Base-by-base conservation (phyloP, 495 filamentous ascomycete genomes). In the Penicillium arizonense region DNA sequence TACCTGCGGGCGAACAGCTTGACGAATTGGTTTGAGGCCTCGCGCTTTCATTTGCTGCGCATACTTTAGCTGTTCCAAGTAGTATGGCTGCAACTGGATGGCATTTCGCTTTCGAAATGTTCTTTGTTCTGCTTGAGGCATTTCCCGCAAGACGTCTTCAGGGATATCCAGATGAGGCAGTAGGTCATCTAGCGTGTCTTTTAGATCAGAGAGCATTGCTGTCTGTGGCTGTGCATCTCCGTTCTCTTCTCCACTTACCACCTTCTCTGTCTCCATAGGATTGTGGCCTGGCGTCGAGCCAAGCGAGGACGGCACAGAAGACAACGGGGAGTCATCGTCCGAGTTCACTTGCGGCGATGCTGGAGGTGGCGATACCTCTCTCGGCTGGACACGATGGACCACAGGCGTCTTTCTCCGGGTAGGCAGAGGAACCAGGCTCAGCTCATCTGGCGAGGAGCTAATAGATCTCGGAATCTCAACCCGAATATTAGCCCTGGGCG, bases 11-110 rank as follows among this genome's bases (percentile, higher is more conserved):
- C 39, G 8, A 18, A 10, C 28, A 30, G 45, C 33, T 9, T 34
- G 45, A 28, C 45, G 33, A 16, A 47, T 36, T 6, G 45, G 33
- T 34, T 81, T 83, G 10, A 89, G 53, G 0, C 86, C 86, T 32
- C 84, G 72, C 4, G 80, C 79, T 48, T 79, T 82, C 59, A 87
- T 74, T 13, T 76, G 72, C 6, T 67, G 78, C 14, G 74, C 73
- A 59, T 88, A 87, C 48, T 81, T 80, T 12, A 77, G 84, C 56
- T 79, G 79, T 60, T 91, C 87, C 11, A 88, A 56, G 4, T 82
- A 63, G 59, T 89, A 90, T 1, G 87, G 87, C 55, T 88, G 86
- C 44, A 89, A 67, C 60, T 92, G 88, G 30, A 89, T 89, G 3
- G 87, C 82, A 48, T 88, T 90, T 47, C 88, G 77, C 21, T 86